A percentile compares a stretch with the other conserved stretches of the same genome.
Conservation (phyloP, 305 asterid genomes). For the Rubia peregrina region DNA sequence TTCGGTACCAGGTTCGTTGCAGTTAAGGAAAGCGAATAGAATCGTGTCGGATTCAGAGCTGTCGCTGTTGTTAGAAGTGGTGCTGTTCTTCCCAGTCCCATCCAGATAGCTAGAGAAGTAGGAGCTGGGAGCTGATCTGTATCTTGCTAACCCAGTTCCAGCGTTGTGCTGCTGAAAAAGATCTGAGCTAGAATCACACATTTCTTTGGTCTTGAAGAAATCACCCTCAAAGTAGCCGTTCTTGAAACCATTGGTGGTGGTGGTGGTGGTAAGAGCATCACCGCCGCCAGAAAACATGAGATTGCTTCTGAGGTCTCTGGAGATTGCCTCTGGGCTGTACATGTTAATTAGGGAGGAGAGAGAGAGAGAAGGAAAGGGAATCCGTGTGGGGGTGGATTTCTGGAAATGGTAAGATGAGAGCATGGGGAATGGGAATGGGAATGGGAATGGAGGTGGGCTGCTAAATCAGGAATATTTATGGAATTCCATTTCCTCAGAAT, state of each 20-base stretch:
- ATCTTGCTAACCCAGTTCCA: slow-evolving; percentile 44
- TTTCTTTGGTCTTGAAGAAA: slow-evolving; percentile 33
- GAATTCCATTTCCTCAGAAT: slow-evolving; percentile 13
- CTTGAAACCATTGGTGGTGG: slow-evolving; percentile 21
- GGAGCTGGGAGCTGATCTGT: slow-evolving; percentile 80
- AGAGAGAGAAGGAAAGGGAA: background rate
- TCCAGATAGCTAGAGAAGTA: slow-evolving; percentile 51
- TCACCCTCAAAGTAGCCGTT: slow-evolving; percentile 30
- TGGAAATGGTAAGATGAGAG: slow-evolving; percentile 5
- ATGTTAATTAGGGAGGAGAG: slow-evolving; percentile 8
- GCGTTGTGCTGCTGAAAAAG: slow-evolving; percentile 29
- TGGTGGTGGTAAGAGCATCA: background rate
- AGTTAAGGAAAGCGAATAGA: slow-evolving; percentile 44
- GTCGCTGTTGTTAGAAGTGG: slow-evolving; percentile 40
- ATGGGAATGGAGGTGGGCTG: background rate
- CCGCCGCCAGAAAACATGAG: slow-evolving; percentile 22
- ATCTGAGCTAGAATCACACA: slow-evolving; percentile 31
- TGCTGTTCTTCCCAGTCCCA: slow-evolving; percentile 21
- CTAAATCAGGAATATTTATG: slow-evolving; percentile 26
- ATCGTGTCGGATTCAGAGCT: slow-evolving; percentile 59
- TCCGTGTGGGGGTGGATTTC: background rate
- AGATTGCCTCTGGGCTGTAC: slow-evolving; percentile 44
- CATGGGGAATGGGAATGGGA: background rate
- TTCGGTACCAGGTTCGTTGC: slow-evolving; percentile 21
- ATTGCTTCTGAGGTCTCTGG: slow-evolving; percentile 35